phyloP scores from a whole-genome alignment of 2,329 filamentous ascomycete genomes.

The Aspergillus thermomutatus region DNA sequence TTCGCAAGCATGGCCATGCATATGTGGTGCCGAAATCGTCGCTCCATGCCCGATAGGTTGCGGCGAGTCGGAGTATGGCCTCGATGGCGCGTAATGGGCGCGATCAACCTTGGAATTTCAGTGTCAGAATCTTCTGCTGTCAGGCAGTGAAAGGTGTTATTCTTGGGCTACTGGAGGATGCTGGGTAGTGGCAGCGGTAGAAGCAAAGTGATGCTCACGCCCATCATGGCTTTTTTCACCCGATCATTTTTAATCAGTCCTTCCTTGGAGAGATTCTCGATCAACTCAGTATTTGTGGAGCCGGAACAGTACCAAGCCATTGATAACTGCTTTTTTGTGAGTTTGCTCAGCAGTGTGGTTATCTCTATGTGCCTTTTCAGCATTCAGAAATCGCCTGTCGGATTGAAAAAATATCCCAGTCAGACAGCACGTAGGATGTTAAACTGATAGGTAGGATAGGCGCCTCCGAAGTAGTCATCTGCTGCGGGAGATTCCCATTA shows the following conservation, averaged over 20 bases:
- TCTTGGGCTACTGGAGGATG: background rate
- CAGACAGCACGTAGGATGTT: background rate
- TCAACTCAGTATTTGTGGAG: constrained; percentile 66
- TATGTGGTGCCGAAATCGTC: constrained; percentile 71
- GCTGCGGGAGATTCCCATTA: background rate
- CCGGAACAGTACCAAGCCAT: constrained; percentile 95
- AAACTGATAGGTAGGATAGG: background rate
- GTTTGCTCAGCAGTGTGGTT: constrained; percentile 1
- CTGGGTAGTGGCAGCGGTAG: background rate
- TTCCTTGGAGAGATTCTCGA: constrained; percentile 72
- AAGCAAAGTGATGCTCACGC: constrained; percentile 45
- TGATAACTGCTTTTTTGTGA: constrained; percentile 12
- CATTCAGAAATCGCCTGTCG: constrained; percentile 7
- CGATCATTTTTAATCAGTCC: constrained; percentile 68
- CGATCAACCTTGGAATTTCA: constrained; percentile 68
- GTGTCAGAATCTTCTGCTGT: constrained; percentile 6
- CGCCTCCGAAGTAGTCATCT: background rate
- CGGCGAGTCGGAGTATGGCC: constrained; percentile 71
- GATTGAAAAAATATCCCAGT: background rate
- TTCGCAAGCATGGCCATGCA: constrained; percentile 66
- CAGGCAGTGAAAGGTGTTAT: background rate
- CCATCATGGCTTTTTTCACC: constrained; percentile 77
- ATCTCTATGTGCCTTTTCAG: background rate
- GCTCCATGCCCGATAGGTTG: constrained; percentile 65
- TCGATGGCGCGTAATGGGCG: constrained; percentile 70